Conservation (phyloP, 2,329 filamentous ascomycete species). For the Botrytis tulipae region DNA sequence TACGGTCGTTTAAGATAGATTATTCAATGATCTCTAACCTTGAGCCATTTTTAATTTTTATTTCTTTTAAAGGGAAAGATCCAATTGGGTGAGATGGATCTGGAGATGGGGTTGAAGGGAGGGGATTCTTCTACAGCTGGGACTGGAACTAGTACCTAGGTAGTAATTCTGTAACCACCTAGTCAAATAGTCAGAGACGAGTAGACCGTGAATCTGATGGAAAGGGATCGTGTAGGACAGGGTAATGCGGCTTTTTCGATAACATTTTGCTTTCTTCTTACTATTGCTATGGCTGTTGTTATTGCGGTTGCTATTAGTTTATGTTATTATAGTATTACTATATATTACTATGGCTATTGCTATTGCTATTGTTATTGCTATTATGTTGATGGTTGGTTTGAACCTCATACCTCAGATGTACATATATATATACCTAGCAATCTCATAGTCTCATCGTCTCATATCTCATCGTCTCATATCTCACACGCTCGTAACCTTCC, state of each 20-base stretch:
- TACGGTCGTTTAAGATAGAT: neutral
- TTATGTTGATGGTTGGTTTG: neutral
- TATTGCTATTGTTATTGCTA: neutral
- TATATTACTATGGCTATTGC: too few species aligned
- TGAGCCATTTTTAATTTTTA: neutral
- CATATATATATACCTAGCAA: neutral
- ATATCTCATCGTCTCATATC: neutral
- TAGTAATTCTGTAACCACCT: slow-evolving; percentile 1
- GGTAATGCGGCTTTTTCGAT: slow-evolving; percentile 7
- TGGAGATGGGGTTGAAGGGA: neutral
- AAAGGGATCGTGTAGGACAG: neutral
- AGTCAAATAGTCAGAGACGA: neutral
- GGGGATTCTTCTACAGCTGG: neutral
- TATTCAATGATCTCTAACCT: neutral
- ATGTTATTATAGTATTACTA: too few species aligned
- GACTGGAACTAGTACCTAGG: neutral
- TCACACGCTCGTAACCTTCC: neutral
- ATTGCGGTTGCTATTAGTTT: too few species aligned
- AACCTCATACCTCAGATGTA: neutral
- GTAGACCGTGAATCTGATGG: neutral
- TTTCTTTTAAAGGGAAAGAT: neutral
- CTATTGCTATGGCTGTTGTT: neutral
- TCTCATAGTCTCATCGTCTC: too few species aligned
- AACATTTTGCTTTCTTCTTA: neutral
- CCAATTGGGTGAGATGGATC: neutral